Conservation (phyloP, 768 basidiomycete species). For the Xerocomellus amylosporus region DNA sequence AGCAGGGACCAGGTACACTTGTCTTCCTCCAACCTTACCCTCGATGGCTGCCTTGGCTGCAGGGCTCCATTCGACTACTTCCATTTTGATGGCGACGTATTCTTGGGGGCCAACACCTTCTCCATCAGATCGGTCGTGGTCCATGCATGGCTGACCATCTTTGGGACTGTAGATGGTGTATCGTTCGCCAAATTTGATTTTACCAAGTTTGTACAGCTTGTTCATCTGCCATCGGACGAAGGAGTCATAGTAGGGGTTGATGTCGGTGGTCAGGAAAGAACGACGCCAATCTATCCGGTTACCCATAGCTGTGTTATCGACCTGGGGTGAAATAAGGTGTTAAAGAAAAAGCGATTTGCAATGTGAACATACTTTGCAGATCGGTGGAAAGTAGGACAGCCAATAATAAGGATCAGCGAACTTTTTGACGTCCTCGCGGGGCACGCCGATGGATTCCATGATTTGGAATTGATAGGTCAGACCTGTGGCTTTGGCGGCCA, state of each 20-base stretch:
- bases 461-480: constrained; percentile 98
- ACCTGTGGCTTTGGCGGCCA: constrained; percentile 90
- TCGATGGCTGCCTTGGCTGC: constrained; percentile 62
- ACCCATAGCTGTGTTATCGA: constrained; percentile 84
- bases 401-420: constrained; percentile 96
- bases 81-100: constrained; percentile 93
- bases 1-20: constrained; percentile 91
- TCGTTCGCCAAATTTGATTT: constrained; percentile 97
- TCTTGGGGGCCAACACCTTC: constrained; percentile 95
- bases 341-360: not conserved
- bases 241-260: constrained; percentile 95
- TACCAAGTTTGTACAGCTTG: constrained; percentile 79
- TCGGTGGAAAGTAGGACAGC: constrained; percentile 94
- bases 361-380: constrained; percentile 64
- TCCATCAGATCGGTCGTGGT: constrained; percentile 94
- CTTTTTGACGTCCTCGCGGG: constrained; percentile 86
- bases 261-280: constrained; percentile 89
- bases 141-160: constrained; percentile 99
- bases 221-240: constrained; percentile 99
- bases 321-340: constrained; percentile 27
- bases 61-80: constrained; percentile 81
- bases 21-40: constrained; percentile 69
- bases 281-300: constrained; percentile 97
- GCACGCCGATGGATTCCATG: constrained; percentile 90
- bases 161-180: constrained; percentile 99